Evolutionary conservation across 2,329 filamentous ascomycete species (phyloP).

Genomic region (Aspergillus japonicus): DNA sequence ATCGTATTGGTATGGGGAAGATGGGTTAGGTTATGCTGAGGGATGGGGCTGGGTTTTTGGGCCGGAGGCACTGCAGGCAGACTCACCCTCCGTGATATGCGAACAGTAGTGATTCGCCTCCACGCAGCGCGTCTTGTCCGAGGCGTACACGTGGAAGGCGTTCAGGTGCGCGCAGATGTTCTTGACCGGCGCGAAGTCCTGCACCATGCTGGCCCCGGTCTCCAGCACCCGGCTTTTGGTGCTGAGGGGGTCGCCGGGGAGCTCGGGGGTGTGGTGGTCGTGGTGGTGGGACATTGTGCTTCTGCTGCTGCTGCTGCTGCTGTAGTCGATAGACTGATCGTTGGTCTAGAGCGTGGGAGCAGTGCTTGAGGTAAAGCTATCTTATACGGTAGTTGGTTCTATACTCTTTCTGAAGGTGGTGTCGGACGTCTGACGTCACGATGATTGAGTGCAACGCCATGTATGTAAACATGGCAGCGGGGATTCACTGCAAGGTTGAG

Average conservation of each 20-base stretch:
- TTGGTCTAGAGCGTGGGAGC: too few species aligned
- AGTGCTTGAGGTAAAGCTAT: too few species aligned
- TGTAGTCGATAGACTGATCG: too few species aligned
- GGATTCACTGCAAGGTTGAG: not conserved
- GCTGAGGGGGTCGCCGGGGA: slow-evolving; percentile 34
- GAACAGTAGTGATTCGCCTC: slow-evolving; percentile 85
- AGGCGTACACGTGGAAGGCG: slow-evolving; percentile 81
- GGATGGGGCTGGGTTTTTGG: too few species aligned
- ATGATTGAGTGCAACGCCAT: slow-evolving; percentile 17
- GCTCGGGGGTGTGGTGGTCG: slow-evolving; percentile 3
- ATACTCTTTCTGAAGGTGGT: not conserved
- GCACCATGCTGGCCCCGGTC: slow-evolving; percentile 36
- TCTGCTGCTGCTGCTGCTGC: too few species aligned
- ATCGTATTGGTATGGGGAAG: too few species aligned
- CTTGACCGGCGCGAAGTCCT: slow-evolving; percentile 66
- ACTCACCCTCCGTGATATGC: slow-evolving; percentile 63
- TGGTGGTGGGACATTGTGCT: slow-evolving; percentile 5
- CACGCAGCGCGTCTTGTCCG: slow-evolving; percentile 66
- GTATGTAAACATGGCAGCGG: not conserved
- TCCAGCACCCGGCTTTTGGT: slow-evolving; percentile 40
- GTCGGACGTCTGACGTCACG: slow-evolving; percentile 29
- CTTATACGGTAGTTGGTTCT: not conserved
- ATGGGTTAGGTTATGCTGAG: too few species aligned
- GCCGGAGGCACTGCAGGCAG: too few species aligned
- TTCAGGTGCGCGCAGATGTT: slow-evolving; percentile 80